phyloP scores from a whole-genome alignment of 345 rosid genomes.

The Hibiscus tridactylites region DNA sequence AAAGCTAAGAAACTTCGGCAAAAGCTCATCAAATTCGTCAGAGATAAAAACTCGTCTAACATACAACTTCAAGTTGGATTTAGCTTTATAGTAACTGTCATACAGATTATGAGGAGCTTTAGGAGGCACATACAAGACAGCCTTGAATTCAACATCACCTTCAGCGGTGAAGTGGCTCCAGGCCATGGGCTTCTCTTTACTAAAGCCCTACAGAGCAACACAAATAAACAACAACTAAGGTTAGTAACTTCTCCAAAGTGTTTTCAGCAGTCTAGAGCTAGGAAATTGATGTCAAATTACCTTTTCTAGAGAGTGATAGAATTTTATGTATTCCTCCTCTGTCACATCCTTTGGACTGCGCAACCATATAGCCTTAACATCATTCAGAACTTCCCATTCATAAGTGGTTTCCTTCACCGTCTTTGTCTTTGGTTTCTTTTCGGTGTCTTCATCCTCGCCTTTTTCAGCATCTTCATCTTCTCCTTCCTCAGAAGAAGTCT shows the following conservation, averaged over 20 bases:
- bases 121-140: conserved; percentile 88
- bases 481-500: conserved; percentile 49
- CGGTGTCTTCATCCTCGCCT: conserved; percentile 60
- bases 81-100: conserved; percentile 86
- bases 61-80: conserved; percentile 85
- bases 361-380: conserved; percentile 97
- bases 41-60: conserved; percentile 96
- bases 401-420: conserved; percentile 66
- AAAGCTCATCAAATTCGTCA: conserved; percentile 93
- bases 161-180: conserved; percentile 97
- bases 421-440: conserved; percentile 73
- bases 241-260: background rate
- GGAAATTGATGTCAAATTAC: conserved; percentile 22
- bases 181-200: conserved; percentile 75
- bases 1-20: conserved; percentile 90
- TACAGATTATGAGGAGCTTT: conserved; percentile 91
- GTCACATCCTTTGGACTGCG: conserved; percentile 95
- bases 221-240: background rate
- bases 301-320: conserved; percentile 84
- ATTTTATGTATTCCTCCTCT: conserved; percentile 82
- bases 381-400: conserved; percentile 46
- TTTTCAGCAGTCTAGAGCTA: background rate
- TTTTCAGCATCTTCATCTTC: conserved; percentile 52
- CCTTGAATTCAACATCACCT: conserved; percentile 97
- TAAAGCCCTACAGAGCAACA: conserved; percentile 55